A percentile compares a stretch with the other conserved stretches of the same genome.
Conservation (phyloP, 192 early-diverging fungal species). For the Linnemannia hyalina region DNA sequence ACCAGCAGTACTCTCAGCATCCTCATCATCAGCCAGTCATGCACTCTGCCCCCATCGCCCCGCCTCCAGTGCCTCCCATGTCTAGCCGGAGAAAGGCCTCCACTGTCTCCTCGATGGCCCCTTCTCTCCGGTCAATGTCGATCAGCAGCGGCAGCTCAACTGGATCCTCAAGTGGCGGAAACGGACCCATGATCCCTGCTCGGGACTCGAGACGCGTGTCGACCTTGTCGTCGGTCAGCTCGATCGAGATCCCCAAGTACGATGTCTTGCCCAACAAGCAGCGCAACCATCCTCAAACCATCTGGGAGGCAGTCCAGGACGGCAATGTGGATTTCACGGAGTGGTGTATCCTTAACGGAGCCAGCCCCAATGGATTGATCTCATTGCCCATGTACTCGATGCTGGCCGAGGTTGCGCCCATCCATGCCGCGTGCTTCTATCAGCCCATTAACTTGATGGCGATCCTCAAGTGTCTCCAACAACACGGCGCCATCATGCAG, state of each 20-base stretch:
- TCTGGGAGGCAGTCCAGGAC: constrained; percentile 52
- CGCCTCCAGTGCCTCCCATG: constrained; percentile 22
- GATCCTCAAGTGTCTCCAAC: constrained; percentile 30
- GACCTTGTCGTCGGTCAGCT: constrained; percentile 42
- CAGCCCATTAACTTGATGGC: constrained; percentile 39
- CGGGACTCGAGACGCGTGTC: constrained; percentile 48
- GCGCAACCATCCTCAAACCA: constrained; percentile 24
- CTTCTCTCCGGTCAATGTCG: constrained; percentile 44
- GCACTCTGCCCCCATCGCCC: background rate
- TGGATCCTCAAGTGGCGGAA: constrained; percentile 19
- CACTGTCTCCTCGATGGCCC: constrained; percentile 39
- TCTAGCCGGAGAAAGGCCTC: constrained; percentile 46
- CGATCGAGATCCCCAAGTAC: constrained; percentile 30
- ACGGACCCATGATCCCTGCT: constrained; percentile 33
- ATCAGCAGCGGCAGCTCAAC: constrained; percentile 46
- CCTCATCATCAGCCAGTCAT: background rate
- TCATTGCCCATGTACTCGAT: constrained; percentile 38
- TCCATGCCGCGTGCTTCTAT: constrained; percentile 49
- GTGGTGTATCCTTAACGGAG: constrained; percentile 35
- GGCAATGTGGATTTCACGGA: constrained; percentile 43
- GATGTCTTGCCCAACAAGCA: constrained; percentile 23
- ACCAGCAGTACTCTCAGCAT: background rate
- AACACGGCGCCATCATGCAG: constrained; percentile 43
- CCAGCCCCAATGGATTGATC: constrained; percentile 26
- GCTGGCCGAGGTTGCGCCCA: constrained; percentile 46